These are phyloP conservation scores for Tetradesmus lagerheimii DNA, from an alignment of 139 green algal genomes.

Conservation along the genomic window DNA sequence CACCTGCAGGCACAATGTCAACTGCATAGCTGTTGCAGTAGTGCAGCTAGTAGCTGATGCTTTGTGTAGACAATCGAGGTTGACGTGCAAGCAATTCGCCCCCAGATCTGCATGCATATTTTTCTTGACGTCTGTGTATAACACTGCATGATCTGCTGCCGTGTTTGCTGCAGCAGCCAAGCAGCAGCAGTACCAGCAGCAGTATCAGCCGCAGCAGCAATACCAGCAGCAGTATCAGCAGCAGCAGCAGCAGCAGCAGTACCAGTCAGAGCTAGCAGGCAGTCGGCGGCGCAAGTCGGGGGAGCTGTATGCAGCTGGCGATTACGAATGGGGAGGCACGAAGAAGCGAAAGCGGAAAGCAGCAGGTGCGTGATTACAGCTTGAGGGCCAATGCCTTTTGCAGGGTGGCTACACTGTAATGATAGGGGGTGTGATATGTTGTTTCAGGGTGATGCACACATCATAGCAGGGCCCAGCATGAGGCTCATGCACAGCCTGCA, in stretches of 20 bases:
- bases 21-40: too few species aligned
- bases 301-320: not conserved
- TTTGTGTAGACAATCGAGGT: too few species aligned
- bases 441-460: too few species aligned
- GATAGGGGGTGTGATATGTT: too few species aligned
- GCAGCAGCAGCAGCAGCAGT: slow-evolving; percentile 15
- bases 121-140: not conserved
- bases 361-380: not conserved
- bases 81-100: too few species aligned
- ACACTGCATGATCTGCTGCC: not conserved
- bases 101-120: too few species aligned
- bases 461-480: too few species aligned
- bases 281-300: not conserved
- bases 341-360: not conserved
- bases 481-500: too few species aligned
- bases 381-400: too few species aligned
- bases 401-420: too few species aligned
- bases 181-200: slow-evolving; percentile 13
- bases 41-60: too few species aligned
- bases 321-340: not conserved
- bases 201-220: not conserved
- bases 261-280: not conserved
- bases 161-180: not conserved
- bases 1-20: too few species aligned
- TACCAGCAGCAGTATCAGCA: not conserved